Evolutionary conservation across 2,329 filamentous ascomycete species (phyloP).

Genomic region (Macrophomina phaseolina): DNA sequence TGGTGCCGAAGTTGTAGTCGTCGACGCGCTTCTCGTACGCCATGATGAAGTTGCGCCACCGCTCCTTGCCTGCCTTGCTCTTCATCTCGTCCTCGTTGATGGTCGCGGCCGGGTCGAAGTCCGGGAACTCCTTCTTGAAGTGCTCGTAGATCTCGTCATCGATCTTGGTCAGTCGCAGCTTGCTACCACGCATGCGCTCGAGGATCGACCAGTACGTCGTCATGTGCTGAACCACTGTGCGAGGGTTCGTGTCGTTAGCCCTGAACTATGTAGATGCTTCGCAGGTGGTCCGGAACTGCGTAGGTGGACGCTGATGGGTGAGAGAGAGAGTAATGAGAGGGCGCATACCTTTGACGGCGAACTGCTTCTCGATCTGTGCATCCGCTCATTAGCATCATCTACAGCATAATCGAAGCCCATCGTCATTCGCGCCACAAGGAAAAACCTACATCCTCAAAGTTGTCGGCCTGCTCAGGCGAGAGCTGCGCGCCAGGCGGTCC

Average conservation of each 20-base stretch:
- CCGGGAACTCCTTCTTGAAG: slow-evolving; percentile 86
- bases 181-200: slow-evolving; percentile 86
- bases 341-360: slow-evolving; percentile 84
- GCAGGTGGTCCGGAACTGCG: no score
- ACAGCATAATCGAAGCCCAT: not conserved
- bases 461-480: slow-evolving; percentile 68
- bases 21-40: slow-evolving; percentile 92
- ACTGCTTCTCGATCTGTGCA: slow-evolving; percentile 93
- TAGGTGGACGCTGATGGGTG: not conserved
- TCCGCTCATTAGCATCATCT: slow-evolving; percentile 32
- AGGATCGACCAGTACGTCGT: slow-evolving; percentile 97
- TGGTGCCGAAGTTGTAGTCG: slow-evolving; percentile 97
- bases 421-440: slow-evolving; percentile 1
- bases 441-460: slow-evolving; percentile 69
- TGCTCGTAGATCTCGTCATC: slow-evolving; percentile 95
- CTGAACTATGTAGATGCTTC: no score
- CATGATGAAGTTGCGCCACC: slow-evolving; percentile 94
- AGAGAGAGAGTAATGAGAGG: not conserved
- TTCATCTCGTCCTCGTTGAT: slow-evolving; percentile 97
- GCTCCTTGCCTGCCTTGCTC: slow-evolving; percentile 92
- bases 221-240: slow-evolving; percentile 85
- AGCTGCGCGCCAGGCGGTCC: slow-evolving; percentile 36
- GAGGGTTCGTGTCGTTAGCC: not conserved
- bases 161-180: slow-evolving; percentile 86
- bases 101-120: slow-evolving; percentile 81